Base-by-base conservation (phyloP, 805 yeast genomes). In the Nakazawaea laoshanensis region DNA sequence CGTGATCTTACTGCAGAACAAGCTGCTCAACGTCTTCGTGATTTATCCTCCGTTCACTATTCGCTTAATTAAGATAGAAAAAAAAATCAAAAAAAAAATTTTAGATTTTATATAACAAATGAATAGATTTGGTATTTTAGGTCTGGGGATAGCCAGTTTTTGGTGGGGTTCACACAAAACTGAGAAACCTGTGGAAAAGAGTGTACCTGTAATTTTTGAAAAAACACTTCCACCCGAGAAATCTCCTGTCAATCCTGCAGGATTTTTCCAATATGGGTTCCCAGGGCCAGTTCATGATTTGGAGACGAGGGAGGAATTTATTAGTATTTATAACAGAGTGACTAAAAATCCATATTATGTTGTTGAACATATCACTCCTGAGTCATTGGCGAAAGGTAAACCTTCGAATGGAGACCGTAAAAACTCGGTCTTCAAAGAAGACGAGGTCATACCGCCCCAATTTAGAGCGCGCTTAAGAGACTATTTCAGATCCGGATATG, bases 281-380 rank as follows among this genome's bases (percentile, higher is more conserved):
- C 98, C 97, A 0, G 95, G 96, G 2, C 97, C 97, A 0, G 69
- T 83, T 20, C 94, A 86, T 53, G 98, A 92, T 50, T 56, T 89
- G 38, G 74, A 74, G 36, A 71, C 63, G 8, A 67, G 85, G 40
- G 63, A 67, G 36, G 96, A 87, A 57, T 92, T 80, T 53, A 71
- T 89, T 13, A 74, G 92, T 35, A 84, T 92, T 45, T 92, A 77
- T 55, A 89, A 92, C 50, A 70, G 98, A 43, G 70, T 77, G 41
- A 81, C 77, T 21, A 68, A 88, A 39, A 86, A 85, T 49, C 98
- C 98, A 17, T 74, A 76, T 53, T 86, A 81, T 69, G 77, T 80
- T 14, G 63, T 88, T 22, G 96, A 89, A 57, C 96, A 88, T 50
- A 66, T 88, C 35, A 86, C 96, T 2, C 70, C 77, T 24, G 78